Evolutionary conservation across 208 protist genomes (phyloP).

Genomic region (Trypanosoma boissoni): DNA sequence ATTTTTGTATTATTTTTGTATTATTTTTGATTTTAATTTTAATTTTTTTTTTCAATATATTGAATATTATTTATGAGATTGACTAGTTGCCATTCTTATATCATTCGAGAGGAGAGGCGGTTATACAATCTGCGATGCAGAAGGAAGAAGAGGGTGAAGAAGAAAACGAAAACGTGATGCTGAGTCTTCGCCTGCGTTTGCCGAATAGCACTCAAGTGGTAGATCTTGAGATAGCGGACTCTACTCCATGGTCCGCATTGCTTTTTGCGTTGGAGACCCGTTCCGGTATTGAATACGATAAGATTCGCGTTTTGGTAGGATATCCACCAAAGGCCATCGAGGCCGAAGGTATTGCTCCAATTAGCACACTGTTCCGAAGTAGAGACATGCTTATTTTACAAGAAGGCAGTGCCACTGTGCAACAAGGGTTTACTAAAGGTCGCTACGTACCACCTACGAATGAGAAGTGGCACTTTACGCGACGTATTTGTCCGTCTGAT

Average conservation of each 20-base stretch:
- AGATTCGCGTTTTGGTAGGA: conserved; percentile 60
- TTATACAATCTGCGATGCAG: too few relatives aligned
- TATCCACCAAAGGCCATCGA: conserved; percentile 78
- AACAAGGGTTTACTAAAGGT: conserved; percentile 46
- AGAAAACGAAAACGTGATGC: conserved; percentile 9
- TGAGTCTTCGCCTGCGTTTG: conserved; percentile 69
- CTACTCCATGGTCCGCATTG: conserved; percentile 37
- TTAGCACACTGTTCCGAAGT: conserved; percentile 36
- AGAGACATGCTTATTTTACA: conserved; percentile 81
- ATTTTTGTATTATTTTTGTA: conserved; percentile 2
- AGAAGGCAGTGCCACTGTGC: conserved; percentile 66
- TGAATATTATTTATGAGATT: too few relatives aligned
- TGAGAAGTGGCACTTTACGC: conserved; percentile 77
- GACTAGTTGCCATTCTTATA: too few relatives aligned
- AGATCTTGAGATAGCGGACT: conserved; percentile 41
- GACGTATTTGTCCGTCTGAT: conserved; percentile 88
- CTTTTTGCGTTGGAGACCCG: conserved; percentile 29
- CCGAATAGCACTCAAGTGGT: conserved; percentile 41
- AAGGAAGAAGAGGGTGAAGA: too few relatives aligned
- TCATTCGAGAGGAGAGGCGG: too few relatives aligned
- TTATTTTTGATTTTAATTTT: conserved; percentile 15
- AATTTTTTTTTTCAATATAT: too few relatives aligned
- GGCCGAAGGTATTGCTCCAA: conserved; percentile 23
- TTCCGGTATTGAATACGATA: conserved; percentile 34
- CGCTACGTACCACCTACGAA: conserved; percentile 77